Conservation (phyloP, 1,284 basidiomycete species). For the Sanghuangporus weigelae region DNA sequence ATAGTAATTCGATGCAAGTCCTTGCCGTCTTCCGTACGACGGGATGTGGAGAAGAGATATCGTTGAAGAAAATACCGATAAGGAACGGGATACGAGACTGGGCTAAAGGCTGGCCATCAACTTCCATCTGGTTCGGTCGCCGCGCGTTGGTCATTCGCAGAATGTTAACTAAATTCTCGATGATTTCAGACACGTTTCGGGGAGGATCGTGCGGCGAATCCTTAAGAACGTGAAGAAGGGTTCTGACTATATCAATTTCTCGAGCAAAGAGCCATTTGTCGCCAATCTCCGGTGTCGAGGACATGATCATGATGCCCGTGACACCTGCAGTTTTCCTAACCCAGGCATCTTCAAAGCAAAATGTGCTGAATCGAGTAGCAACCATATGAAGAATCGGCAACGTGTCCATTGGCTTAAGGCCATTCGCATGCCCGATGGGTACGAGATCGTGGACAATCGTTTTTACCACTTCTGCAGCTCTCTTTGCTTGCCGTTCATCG, state of each 20-base stretch:
- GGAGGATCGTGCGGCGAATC: conserved; percentile 93
- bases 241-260: conserved; percentile 88
- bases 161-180: conserved; percentile 75
- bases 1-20: conserved; percentile 76
- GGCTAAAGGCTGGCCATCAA: conserved; percentile 29
- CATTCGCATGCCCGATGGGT: conserved; percentile 41
- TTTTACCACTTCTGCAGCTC: conserved; percentile 55
- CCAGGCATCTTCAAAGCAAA: conserved; percentile 91
- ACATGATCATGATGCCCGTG: conserved; percentile 76
- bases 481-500: conserved; percentile 51
- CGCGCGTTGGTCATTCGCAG: conserved; percentile 67
- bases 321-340: conserved; percentile 84
- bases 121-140: conserved; percentile 32
- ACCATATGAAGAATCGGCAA: conserved; percentile 71
- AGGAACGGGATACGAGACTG: conserved; percentile 51
- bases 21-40: conserved; percentile 86
- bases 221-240: conserved; percentile 90
- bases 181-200: conserved; percentile 75
- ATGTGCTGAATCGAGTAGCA: conserved; percentile 71
- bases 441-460: conserved; percentile 68
- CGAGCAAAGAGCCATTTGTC: conserved; percentile 84
- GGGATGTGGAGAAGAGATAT: conserved; percentile 84
- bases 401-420: conserved; percentile 48
- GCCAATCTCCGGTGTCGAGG: conserved; percentile 65
- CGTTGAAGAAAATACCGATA: conserved; percentile 84